Conservation (phyloP, 768 basidiomycete species). For the Kwoniella sp. region DNA sequence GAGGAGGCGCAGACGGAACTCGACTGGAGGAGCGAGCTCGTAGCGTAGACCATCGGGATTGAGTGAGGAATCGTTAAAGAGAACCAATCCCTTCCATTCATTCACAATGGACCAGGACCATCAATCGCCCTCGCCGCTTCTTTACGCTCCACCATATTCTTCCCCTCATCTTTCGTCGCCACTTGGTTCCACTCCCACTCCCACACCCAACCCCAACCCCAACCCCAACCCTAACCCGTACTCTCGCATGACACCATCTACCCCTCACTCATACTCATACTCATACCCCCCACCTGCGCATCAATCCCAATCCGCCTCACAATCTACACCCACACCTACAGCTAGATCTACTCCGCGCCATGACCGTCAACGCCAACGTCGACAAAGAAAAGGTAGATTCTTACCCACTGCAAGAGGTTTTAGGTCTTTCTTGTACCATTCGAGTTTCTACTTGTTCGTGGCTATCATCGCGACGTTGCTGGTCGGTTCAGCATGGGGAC, state of each 20-base stretch:
- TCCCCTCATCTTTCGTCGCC: background rate
- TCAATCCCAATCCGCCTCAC: too few species aligned
- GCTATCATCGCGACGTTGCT: constrained; percentile 33
- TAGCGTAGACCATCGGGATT: too few species aligned
- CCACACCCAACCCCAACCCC: too few species aligned
- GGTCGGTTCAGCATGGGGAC: constrained; percentile 38
- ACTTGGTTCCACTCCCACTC: background rate
- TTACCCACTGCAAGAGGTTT: constrained; percentile 8
- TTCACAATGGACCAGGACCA: background rate
- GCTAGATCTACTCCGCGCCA: too few species aligned
- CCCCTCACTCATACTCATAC: background rate
- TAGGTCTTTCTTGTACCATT: constrained; percentile 42
- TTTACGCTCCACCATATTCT: background rate
- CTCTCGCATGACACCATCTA: background rate
- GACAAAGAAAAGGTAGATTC: background rate
- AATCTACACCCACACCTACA: too few species aligned
- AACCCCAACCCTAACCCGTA: background rate
- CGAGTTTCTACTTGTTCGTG: constrained; percentile 42
- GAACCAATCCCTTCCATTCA: too few species aligned
- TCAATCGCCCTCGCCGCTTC: background rate
- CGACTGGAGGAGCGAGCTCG: too few species aligned
- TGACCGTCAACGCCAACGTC: too few species aligned
- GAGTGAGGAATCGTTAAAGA: too few species aligned
- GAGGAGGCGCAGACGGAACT: too few species aligned
- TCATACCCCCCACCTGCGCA: too few species aligned